Base-by-base conservation (phyloP, 2,329 filamentous ascomycete genomes). In the Erysiphe neolycopersici region DNA sequence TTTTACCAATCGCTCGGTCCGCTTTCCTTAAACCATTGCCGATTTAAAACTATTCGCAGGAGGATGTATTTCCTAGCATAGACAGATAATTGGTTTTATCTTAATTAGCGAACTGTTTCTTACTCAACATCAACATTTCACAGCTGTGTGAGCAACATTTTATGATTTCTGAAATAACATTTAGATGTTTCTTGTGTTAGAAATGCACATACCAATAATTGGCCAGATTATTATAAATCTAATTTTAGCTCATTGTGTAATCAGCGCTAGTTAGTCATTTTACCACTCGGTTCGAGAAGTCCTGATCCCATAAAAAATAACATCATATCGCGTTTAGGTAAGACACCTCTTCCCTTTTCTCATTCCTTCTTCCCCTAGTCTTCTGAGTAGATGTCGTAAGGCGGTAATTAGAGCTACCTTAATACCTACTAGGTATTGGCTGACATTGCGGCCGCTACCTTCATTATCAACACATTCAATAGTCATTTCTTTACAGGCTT, bases 341-440 rank as follows among this genome's bases (percentile, higher is more conserved):
- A 57, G 55, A 56, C 52, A 48, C 51, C 51, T 50, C 47, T 52
- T 44, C 49, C 52, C 53, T 51, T 50, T 49, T 52, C 46, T 48
- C 45, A 38, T 43, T 16, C 43, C 48, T 43, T 19, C 19, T 16
- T 30, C 14, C 14, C 13, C 19, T 30, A 5, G 26, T n/a, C 14
- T 10, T 30, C 36, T 19, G 18, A 18, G 38, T 30, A 14, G n/a
- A 30, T n/a, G n/a, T 16, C 38, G 16, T 12, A n/a, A 41, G 38
- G 26, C 19, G 26, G 19, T 19, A 29, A 29, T 41, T 19, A n/a
- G 19, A 41, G 38, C 18, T 22, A 13, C 12, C 37, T 17, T 5
- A 13, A 17, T 19, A 11, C 16, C 17, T 13, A 13, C 17, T 18
- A 8, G 14, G 13, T 16, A 13, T 30, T 41, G 38, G 19, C 22